Evolutionary conservation across 2,329 filamentous ascomycete genomes (phyloP), one percentile per base, ranked within the genome.

Genomic region (Ilyonectria destructans): DNA sequence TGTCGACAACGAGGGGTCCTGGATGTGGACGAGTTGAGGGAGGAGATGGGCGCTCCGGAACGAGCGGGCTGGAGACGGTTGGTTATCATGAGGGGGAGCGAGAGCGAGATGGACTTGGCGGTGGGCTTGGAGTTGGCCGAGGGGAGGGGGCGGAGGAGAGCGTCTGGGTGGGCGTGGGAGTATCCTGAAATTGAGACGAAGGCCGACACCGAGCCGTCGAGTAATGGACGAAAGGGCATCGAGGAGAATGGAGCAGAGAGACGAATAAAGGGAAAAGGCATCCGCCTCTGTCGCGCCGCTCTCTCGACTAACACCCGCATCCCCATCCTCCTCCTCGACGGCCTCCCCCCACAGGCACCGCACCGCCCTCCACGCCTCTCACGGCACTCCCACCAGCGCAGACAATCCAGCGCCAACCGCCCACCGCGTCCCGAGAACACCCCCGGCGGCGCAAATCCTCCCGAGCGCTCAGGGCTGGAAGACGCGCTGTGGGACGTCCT

Each of bases 241-340:
- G 46, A 48, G 1, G 46, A 19, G 2, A 57, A 66, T 2, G 65
- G 65, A 0, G 63, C 71, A 0, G 52, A 46, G 9, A 68, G 57
- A 21, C 31, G 17, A 12, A 49, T 13, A 19, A 61, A 46, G 6
- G 49, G n/a, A 8, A 69, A 68, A 13, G 74, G 71, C 0, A 71
- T 76, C 4, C 72, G 71, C n/a, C 69, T 77, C 8, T 77, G 73
- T 19, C 68, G 72, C 10, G 75, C 73, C 17, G 69, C 71, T 0
- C 67, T 77, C 17, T 67, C 69, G 13, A 58, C 65, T 9, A 73
- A 67, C 33, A 70, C 74, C 2, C 68, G 67, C 29, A 65, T 77
- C 6, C 72, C 71, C 10, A 69, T 76, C 29, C 70, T 76, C 1
- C 48, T 76, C 1, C 68, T 76, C 23, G 73, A 76, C 35, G 74